Evolutionary conservation across 306 rosid genomes (phyloP), one percentile per base, ranked within the genome.

Genomic region (Pyrus betulifolia): DNA sequence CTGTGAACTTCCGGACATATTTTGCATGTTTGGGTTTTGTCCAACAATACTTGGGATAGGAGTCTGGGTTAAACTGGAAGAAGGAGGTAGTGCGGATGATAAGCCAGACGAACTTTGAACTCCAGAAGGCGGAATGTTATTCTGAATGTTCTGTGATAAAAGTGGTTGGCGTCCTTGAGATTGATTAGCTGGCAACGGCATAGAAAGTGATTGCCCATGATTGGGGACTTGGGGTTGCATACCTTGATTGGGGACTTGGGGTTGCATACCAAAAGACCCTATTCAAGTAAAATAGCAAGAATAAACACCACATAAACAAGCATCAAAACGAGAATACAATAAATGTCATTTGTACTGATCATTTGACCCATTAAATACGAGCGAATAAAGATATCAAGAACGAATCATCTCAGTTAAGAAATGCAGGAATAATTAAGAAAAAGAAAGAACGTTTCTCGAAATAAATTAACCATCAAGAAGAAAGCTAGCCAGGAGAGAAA

Each of bases 61-160:
- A 76, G 83, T 79, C 84, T 88, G 92, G 73, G 82, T 78, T 71
- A 92, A 80, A 84, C 86, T 87, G 7, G 97, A 82, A 44, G 87
- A 80, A 75, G 93, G 84, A 52, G 88, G 82, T 76, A 86, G 72
- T 33, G 82, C 81, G 71, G 97, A 78, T 75, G 88, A 66, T 76
- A 88, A 64, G 76, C 78, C 51, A 25, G 84, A 42, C 30, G 88
- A 73, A 74, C 69, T 76, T 82, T 86, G 92, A 58, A 79, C 84
- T 61, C 80, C 86, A 57, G 81, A 85, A 68, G 93, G 35, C 11
- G 83, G 74, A 81, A 78, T 81, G 59, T 63, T 85, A 78, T 83
- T 94, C 78, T 84, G 98, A 75, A 91, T 84, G 67, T 81, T 92
- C 65, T 90, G 97, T n/a, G 96, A 69, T 40, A 88, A 75, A 74